Evolutionary conservation across 129 eudicot genomes (phyloP), one percentile per base, ranked within the genome.

Genomic region (Flaveria linearis): DNA sequence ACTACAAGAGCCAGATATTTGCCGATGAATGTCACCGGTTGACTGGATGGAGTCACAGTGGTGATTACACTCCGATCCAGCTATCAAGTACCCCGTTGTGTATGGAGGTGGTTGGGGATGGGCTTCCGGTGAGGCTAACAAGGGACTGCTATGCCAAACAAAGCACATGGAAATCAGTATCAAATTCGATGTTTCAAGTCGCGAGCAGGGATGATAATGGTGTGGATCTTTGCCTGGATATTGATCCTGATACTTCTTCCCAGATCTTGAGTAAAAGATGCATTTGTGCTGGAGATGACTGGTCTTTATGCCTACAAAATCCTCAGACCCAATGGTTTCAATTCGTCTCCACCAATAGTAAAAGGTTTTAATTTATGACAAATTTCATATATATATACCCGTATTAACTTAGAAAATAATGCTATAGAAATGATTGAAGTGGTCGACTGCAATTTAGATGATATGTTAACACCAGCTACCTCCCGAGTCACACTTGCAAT

Each of bases 301-400:
- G 23, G 56, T 45, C 81, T 60, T 22, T 9, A 22, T 85, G 86
- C 56, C 52, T 74, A 1, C 16, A 47, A 51, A 78, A 81, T 75
- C 82, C 87, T 3, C 89, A 82, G 23, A 78, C 45, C 33, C 92
- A 88, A 55, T 88, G 89, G 92, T 88, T 88, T 50, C 68, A 78
- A 25, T 85, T 85, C 41, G 20, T 88, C 81, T 51, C 68, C 26
- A 64, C 92, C 2, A 88, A 81, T 71, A 67, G 16, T 56, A 53
- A 42, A 74, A 53, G 39, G 28, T 60, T 80, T 20, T 74, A 66
- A 25, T 30, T 23, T 26, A 10, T 12, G 16, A 41, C 2, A 8
- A 22, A n/a, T 25, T 23, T 57, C 16, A 57, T 22, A 57, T 20
- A 20, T 20, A 20, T 10, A 20, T 17, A 55, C 25, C 25, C 11